Conservation (phyloP, 2,329 filamentous ascomycete species). For the Leptosphaerulina australis region DNA sequence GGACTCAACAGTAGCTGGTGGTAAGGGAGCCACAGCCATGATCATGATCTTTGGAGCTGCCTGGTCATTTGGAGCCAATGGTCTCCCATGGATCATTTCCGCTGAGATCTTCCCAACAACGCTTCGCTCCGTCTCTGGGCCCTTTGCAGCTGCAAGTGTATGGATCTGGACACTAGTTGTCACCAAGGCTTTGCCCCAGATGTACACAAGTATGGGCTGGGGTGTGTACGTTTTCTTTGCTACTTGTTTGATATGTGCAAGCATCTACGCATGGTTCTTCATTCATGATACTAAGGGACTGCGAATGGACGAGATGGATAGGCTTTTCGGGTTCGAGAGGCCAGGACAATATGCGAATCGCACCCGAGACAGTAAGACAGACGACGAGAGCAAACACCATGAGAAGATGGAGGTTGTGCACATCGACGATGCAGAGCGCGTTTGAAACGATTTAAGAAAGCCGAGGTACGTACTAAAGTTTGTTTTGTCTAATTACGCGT, state of each 20-base stretch:
- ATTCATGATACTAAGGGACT: slow-evolving; percentile 53
- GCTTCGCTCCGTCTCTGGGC: slow-evolving; percentile 56
- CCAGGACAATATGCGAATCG: background rate
- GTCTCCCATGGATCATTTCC: slow-evolving; percentile 77
- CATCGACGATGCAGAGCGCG: background rate
- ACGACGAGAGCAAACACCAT: slow-evolving; percentile 27
- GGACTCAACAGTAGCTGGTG: slow-evolving; percentile 44
- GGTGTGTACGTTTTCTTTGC: slow-evolving; percentile 58
- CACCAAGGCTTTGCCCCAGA: slow-evolving; percentile 70
- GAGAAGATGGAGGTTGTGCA: slow-evolving; percentile 21
- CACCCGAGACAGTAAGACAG: background rate
- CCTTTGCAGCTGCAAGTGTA: slow-evolving; percentile 73
- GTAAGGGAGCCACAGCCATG: slow-evolving; percentile 48
- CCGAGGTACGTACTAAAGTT: no score
- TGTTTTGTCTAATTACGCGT: no score
- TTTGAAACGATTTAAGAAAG: no score
- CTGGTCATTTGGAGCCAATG: slow-evolving; percentile 54
- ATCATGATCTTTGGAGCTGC: slow-evolving; percentile 49
- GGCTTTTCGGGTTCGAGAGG: slow-evolving; percentile 53
- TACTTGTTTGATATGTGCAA: slow-evolving; percentile 53
- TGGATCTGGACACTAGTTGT: slow-evolving; percentile 77
- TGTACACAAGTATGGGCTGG: slow-evolving; percentile 59
- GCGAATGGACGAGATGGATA: slow-evolving; percentile 56
- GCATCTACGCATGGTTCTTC: slow-evolving; percentile 51
- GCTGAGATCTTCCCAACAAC: slow-evolving; percentile 75